A percentile compares a stretch with the other conserved stretches of the same genome.
Conservation (phyloP, 306 rosid genomes). For the Urtica urens region DNA sequence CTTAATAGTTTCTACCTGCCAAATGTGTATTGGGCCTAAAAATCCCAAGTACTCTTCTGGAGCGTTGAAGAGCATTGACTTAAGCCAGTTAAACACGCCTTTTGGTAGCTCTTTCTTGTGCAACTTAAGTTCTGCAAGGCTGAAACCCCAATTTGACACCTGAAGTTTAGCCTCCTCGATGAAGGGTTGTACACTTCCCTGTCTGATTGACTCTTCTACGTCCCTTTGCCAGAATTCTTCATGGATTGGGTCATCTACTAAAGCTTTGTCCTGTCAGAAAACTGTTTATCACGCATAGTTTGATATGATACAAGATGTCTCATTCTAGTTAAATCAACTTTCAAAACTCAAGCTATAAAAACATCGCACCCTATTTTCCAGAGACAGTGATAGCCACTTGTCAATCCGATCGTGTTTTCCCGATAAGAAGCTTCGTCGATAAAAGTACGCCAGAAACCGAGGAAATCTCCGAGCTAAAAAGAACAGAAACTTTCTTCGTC, state of each 20-base stretch:
- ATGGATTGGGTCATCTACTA: slow-evolving; percentile 81
- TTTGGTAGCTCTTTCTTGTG: slow-evolving; percentile 48
- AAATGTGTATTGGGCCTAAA: slow-evolving; percentile 92
- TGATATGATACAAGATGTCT: no score
- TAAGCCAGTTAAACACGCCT: slow-evolving; percentile 52
- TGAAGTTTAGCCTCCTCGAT: slow-evolving; percentile 85
- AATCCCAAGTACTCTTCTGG: slow-evolving; percentile 69
- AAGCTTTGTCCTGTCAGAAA: slow-evolving; percentile 64
- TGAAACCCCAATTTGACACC: slow-evolving; percentile 93
- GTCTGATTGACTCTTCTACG: slow-evolving; percentile 92
- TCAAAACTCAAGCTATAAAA: no score
- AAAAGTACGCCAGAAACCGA: slow-evolving; percentile 50
- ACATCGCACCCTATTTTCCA: slow-evolving; percentile 70
- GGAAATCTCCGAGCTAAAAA: slow-evolving; percentile 64
- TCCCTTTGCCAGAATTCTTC: slow-evolving; percentile 99
- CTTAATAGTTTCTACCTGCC: slow-evolving; percentile 46
- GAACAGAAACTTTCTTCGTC: slow-evolving; percentile 52
- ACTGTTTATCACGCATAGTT: slow-evolving; percentile 5
- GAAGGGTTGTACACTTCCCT: slow-evolving; percentile 59
- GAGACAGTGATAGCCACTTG: slow-evolving; percentile 77
- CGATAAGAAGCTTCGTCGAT: slow-evolving; percentile 66
- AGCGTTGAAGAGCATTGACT: slow-evolving; percentile 48
- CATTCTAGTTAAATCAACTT: no score
- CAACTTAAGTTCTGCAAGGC: slow-evolving; percentile 78
- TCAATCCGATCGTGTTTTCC: slow-evolving; percentile 88